Evolutionary conservation across 768 basidiomycete species (phyloP), one percentile per base, ranked within the genome.

Genomic region (Amylocystis lapponica): DNA sequence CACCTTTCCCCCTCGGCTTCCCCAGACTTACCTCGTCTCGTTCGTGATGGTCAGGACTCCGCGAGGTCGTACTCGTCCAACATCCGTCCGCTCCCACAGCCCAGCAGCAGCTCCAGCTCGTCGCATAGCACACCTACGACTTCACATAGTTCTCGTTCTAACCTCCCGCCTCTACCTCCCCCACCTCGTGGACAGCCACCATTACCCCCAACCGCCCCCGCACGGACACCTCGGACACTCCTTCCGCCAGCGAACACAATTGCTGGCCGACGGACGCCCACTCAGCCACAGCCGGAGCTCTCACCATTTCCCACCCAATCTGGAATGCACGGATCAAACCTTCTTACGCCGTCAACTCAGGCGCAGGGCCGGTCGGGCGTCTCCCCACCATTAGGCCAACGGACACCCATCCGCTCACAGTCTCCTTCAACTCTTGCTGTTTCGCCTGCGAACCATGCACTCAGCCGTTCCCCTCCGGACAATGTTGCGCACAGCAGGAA

Each of bases 1-100:
- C 79, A 85, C 51, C 70, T 95, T 9, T 71, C 76, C 14, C 70
- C 71, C 1, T 68, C 80, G 30, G 65, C 69, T 13, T 82, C 84
- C 56, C 65, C 68, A 14, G 81, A 83, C 56, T 76, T 92, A 1
- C 90, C 90, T 5, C 79, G 78, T 16, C 68, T 91, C 44, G 74
- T 86, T 31, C 76, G 81, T 38, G 81, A 86, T 49, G 71, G 71
- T 21, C 53, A 66, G 48, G 84, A 86, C 49, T 76, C 81, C 0
- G 52, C 66, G 7, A 66, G 72, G 1, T 16, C n/a, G n/a, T 61
- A 38, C 50, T 49, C 61, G 38, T 58, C 49, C 47, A 60, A 58
- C 52, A 54, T 74, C 27, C 72, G 74, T 7, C 78, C 76, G 13
- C 65, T 78, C 10, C 78, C 76, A 14, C 70, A 67, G 37, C 77